A percentile compares a stretch with the other conserved stretches of the same genome.
Evolutionary conservation across 2,329 filamentous ascomycete species (phyloP).

Genomic region (Penicillium sp.): DNA sequence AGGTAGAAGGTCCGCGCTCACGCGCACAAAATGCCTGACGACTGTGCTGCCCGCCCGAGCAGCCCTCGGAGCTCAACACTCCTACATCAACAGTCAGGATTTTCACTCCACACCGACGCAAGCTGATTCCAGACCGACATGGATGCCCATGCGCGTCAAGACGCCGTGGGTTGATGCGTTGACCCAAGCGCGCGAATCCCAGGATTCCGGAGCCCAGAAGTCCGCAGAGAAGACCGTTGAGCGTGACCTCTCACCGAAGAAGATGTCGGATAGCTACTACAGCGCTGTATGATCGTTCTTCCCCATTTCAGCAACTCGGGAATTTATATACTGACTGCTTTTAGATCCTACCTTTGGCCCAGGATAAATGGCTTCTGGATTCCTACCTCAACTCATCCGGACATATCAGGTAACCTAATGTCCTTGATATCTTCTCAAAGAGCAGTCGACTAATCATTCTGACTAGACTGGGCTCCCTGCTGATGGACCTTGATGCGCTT

Average conservation of each 20-base stretch:
- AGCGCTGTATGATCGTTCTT: slow-evolving; percentile 51
- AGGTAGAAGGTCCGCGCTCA: slow-evolving; percentile 21
- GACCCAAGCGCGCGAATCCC: slow-evolving; percentile 49
- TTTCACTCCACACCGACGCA: slow-evolving; percentile 31
- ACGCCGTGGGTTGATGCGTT: slow-evolving; percentile 68
- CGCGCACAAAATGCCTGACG: slow-evolving; percentile 21
- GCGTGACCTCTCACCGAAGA: slow-evolving; percentile 60
- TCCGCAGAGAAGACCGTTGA: slow-evolving; percentile 35
- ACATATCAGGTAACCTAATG: slow-evolving; percentile 64
- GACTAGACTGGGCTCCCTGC: slow-evolving; percentile 61
- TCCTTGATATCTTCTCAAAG: not conserved
- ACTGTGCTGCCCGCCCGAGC: slow-evolving; percentile 13
- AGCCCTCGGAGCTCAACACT: slow-evolving; percentile 10
- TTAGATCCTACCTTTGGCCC: slow-evolving; percentile 64
- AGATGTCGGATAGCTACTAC: slow-evolving; percentile 68
- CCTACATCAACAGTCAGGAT: slow-evolving; percentile 14
- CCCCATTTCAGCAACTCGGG: not conserved
- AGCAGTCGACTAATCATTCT: slow-evolving; percentile 20
- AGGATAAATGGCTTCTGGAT: slow-evolving; percentile 72
- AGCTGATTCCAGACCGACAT: slow-evolving; percentile 32
- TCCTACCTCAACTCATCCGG: slow-evolving; percentile 73
- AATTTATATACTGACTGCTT: slow-evolving; percentile 8
- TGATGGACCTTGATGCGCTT: slow-evolving; percentile 77
- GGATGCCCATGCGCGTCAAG: slow-evolving; percentile 57
- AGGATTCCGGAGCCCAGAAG: slow-evolving; percentile 24